Evolutionary conservation across 768 basidiomycete species (phyloP).

Genomic region (Termitomyces sp.): DNA sequence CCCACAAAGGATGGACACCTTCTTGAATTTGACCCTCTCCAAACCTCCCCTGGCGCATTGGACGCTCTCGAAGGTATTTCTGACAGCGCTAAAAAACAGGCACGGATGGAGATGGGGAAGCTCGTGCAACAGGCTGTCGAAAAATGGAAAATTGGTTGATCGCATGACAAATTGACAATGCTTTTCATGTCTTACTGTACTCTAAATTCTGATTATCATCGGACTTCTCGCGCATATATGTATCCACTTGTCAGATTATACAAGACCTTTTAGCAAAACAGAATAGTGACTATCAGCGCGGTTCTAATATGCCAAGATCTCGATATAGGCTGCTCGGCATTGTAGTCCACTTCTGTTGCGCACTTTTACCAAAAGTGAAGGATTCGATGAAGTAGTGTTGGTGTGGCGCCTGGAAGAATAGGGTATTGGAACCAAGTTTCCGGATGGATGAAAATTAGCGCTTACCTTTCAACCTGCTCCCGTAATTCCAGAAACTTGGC

Average conservation of each 20-base stretch:
- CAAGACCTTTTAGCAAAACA: not conserved
- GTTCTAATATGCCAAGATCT: conserved; percentile 19
- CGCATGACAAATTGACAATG: not conserved
- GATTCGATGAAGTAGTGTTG: conserved; percentile 18
- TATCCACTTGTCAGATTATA: not conserved
- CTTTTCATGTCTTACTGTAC: not conserved
- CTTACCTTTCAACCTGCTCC: conserved; percentile 39
- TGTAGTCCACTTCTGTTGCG: conserved; percentile 52
- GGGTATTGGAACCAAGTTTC: not conserved
- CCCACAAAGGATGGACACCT: conserved; percentile 75
- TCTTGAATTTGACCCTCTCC: conserved; percentile 82
- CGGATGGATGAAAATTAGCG: not conserved
- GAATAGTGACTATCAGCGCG: not conserved
- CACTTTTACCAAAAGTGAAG: conserved; percentile 50
- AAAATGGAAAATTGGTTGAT: conserved; percentile 62
- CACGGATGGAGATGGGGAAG: conserved; percentile 67
- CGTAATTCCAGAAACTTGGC: conserved; percentile 42
- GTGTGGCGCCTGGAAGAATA: conserved; percentile 19
- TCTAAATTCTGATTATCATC: conserved; percentile 1
- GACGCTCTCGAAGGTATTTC: conserved; percentile 76
- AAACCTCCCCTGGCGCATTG: conserved; percentile 63
- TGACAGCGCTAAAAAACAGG: conserved; percentile 78
- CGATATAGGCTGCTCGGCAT: conserved; percentile 46
- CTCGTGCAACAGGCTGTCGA: conserved; percentile 68
- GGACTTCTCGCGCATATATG: conserved; percentile 3